Base-by-base conservation (phyloP, 805 yeast genomes). In the Wickerhamiella galacta region DNA sequence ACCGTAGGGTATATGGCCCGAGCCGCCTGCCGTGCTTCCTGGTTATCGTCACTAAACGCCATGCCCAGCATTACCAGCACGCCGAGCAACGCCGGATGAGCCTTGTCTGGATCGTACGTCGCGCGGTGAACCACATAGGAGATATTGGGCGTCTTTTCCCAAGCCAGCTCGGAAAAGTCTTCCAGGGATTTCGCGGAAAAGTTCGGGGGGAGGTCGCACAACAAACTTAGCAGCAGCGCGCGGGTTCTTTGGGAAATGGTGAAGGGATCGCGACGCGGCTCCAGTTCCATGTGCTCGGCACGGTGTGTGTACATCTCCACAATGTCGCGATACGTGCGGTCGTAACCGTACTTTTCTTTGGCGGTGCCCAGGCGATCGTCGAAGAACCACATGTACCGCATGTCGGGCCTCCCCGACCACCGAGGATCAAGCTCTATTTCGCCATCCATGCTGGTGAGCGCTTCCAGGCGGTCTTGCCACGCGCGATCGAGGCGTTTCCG, bases 361-460 rank as follows among this genome's bases (percentile, higher is more conserved):
- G 41, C 39, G 12, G 46, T 40, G 16, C 32, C 33, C 28, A 33
- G 39, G 7, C 28, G 24, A 30, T 47, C 49, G 31, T 49, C 51
- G 28, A 50, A 50, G 35, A 50, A 44, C 54, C 54, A 50, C 18
- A 31, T 35, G 29, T 38, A 49, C n/a, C n/a, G n/a, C n/a, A n/a
- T n/a, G n/a, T n/a, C n/a, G n/a, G n/a, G n/a, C n/a, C n/a, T n/a
- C n/a, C n/a, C n/a, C n/a, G n/a, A n/a, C n/a, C n/a, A n/a, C n/a
- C n/a, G n/a, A n/a, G n/a, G n/a, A n/a, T n/a, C n/a, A n/a, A n/a
- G n/a, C n/a, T n/a, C n/a, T n/a, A n/a, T n/a, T n/a, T n/a, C n/a
- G n/a, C n/a, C n/a, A n/a, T n/a, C n/a, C n/a, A n/a, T n/a, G n/a
- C n/a, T n/a, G n/a, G n/a, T n/a, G n/a, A n/a, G n/a, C n/a, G n/a